Base-by-base conservation (phyloP, 2,329 filamentous ascomycete genomes). In the Colletotrichum chrysophilum region DNA sequence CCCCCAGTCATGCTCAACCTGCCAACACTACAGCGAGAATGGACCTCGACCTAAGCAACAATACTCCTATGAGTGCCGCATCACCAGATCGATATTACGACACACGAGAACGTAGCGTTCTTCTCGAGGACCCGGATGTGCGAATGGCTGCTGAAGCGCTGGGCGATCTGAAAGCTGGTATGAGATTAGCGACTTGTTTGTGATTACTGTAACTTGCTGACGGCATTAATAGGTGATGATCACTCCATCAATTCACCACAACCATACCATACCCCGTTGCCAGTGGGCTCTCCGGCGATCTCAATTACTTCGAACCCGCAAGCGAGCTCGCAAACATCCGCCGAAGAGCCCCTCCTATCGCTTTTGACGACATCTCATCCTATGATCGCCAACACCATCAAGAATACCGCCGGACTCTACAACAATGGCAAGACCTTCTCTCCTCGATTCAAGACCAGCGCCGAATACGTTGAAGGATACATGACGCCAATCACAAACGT, bases 291-390 rank as follows among this genome's bases (percentile, higher is more conserved):
- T 8, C 83, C 86, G 70, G 77, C 85, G 81, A 12, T 83, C 80
- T 24, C 82, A 75, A 36, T 80, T 80, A 14, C 85, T 85, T 75
- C 73, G 76, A 81, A 81, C 78, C 82, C 84, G 68, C 80, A 83
- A 77, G 71, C 82, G 77, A 81, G 74, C 79, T 83, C 84, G 58
- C 81, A 86, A 32, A 86, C 88, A 2, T 85, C 88, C 16, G 90
- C 93, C 55, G 89, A 92, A 7, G 96, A 98, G 83, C 97, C 96
- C 1, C 89, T 98, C 7, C 88, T 98, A 5, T 94, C 95, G 7
- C 91, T 98, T 2, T 90, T 98, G 26, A 97, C 96, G 1, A 96
- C 95, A 4, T 95, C 95, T 2, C 96, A 98, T 81, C 96, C 96
- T 1, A 88, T 97, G 76, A 90, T 98, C 18, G 95, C 95, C 12